Evolutionary conservation across 202 grass and related monocot genomes (phyloP).

Genomic region (Schoenoplectus tabernaemontani): DNA sequence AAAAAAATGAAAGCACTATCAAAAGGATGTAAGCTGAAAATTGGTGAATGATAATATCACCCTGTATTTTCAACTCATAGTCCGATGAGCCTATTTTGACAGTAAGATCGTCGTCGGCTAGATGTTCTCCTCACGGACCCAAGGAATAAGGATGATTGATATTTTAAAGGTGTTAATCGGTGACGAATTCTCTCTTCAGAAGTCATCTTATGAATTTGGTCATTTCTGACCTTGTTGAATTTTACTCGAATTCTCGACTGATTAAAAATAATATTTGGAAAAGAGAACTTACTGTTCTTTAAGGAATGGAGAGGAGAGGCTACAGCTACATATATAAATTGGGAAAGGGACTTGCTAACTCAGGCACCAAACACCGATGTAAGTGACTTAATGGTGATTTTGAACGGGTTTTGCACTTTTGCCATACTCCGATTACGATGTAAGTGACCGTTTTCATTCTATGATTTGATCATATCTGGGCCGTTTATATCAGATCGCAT

Average conservation of each 20-base stretch:
- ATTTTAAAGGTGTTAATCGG: not conserved
- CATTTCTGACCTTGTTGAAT: not conserved
- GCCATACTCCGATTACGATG: not conserved
- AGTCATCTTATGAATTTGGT: not conserved
- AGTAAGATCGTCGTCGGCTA: not conserved
- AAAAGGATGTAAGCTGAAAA: not conserved
- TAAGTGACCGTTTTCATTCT: not conserved
- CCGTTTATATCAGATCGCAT: not conserved
- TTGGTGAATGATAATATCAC: conserved; percentile 1
- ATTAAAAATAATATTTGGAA: not conserved
- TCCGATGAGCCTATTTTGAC: not conserved
- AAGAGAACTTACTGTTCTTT: not conserved
- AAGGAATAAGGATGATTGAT: no score
- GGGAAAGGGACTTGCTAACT: conserved; percentile 1
- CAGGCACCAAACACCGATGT: not conserved
- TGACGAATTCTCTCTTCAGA: not conserved
- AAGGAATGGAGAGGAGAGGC: not conserved
- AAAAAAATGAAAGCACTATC: not conserved
- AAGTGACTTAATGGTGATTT: not conserved
- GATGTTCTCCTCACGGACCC: not conserved
- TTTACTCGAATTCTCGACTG: not conserved
- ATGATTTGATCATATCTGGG: not conserved
- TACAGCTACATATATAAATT: not conserved
- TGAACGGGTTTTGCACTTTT: not conserved
- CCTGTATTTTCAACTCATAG: not conserved